A percentile compares a stretch with the other conserved stretches of the same genome.
Evolutionary conservation across 1,284 basidiomycete genomes (phyloP).

Genomic region (Leccinum laetum): DNA sequence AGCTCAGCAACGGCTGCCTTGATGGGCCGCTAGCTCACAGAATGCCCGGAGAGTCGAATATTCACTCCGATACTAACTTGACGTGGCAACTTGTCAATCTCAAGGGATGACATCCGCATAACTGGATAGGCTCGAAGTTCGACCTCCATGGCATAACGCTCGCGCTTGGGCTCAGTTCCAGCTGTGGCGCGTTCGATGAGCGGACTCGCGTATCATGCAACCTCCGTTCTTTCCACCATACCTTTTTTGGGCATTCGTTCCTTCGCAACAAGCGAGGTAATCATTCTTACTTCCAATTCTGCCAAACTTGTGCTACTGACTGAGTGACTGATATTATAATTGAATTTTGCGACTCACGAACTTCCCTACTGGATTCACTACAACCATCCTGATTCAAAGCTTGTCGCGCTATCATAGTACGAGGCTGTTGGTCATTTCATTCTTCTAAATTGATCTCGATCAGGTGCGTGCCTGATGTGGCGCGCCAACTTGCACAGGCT

Average conservation of each 20-base stretch:
- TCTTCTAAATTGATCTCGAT: conserved; percentile 1
- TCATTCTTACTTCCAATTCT: background rate
- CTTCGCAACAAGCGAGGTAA: background rate
- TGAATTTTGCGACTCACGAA: background rate
- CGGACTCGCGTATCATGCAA: conserved; percentile 3
- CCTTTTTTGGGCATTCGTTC: conserved; percentile 11
- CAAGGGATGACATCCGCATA: background rate
- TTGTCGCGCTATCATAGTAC: background rate
- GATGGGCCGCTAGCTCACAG: background rate
- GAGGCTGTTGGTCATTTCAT: background rate
- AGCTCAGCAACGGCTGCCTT: background rate
- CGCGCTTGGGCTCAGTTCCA: conserved; percentile 7
- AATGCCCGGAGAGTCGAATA: background rate
- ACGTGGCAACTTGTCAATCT: conserved; percentile 10
- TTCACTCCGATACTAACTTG: background rate
- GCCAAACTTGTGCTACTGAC: background rate
- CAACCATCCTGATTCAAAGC: conserved; percentile 3
- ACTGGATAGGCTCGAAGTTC: background rate
- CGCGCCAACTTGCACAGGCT: background rate
- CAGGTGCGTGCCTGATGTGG: conserved; percentile 19
- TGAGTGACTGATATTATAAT: background rate
- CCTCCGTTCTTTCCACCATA: background rate
- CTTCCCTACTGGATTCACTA: background rate
- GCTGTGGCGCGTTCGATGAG: background rate
- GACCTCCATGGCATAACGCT: background rate